Percentiles rank a stretch among this genome's conserved stretches.
Conservation (phyloP, 495 filamentous ascomycete species). For the Neurospora sp. region DNA sequence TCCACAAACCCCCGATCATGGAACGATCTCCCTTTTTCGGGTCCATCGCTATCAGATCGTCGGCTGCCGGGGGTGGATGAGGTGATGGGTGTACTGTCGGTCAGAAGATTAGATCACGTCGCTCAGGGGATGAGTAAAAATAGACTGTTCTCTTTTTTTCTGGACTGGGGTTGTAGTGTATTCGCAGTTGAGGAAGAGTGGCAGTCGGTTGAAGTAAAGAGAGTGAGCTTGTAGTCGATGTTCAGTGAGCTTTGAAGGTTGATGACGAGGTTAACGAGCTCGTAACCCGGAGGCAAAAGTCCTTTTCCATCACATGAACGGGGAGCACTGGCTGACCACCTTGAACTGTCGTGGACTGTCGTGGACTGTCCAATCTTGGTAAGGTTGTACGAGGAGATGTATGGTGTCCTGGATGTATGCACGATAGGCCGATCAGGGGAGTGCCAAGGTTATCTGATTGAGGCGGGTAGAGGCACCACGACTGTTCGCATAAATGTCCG, state of each 20-base stretch:
- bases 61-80: background rate
- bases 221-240: background rate
- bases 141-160: background rate
- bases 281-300: background rate
- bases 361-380: background rate
- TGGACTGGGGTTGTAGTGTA: background rate
- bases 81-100: background rate
- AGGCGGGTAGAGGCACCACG: background rate
- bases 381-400: background rate
- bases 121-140: background rate
- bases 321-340: background rate
- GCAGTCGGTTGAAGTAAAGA: background rate
- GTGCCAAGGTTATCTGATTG: background rate
- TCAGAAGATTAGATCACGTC: background rate
- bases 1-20: background rate
- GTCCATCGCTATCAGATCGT: background rate
- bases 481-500: background rate
- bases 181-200: background rate
- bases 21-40: background rate
- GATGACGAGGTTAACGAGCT: background rate
- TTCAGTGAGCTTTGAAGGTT: background rate
- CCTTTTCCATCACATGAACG: background rate
- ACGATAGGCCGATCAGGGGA: background rate
- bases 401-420: background rate
- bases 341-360: background rate